Evolutionary conservation across 495 filamentous ascomycete genomes (phyloP), one percentile per base, ranked within the genome.

Genomic region (Aspergillus asperescens): DNA sequence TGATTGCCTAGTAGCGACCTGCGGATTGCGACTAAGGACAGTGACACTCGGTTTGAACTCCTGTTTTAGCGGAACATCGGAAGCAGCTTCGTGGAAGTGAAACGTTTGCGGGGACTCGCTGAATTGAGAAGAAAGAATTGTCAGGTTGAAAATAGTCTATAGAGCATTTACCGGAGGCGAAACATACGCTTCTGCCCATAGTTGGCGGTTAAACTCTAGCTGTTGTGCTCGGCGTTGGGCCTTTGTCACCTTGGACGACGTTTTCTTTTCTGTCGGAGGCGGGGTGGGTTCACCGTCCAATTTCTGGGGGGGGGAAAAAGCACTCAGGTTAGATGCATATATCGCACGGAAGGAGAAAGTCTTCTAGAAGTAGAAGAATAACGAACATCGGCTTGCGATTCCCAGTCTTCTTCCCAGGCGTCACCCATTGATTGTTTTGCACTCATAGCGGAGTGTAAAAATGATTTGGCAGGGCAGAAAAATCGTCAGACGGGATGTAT

Each of bases 391-490:
- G 86, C 88, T 62, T 86, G 76, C 5, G 70, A 72, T 63, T 90
- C 87, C 89, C 89, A 96, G 60, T 95, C 88, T 57, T 92, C 89
- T 50, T 89, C 90, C 90, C 90, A 96, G 40, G 88, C 89, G 64
- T 95, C 83, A 50, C 58, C 54, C 48, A 72, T 67, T 34, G 62
- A 60, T 50, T 67, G 69, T 42, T 71, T 77, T 58, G 74, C 76
- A 51, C 76, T 80, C 77, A 85, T 85, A 6, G 13, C 54, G 56
- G 67, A 24, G 37, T 29, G 20, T 22, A 19, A 28, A 41, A 46
- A 56, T 44, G 34, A 51, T 35, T n/a, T 22, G 5, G 39, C 56
- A 42, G 19, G n/a, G 25, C n/a, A 13, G 10, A 60, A 47, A 54
- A 40, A 45, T 37, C 22, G 43, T 34, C 44, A 42, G 18, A 18